Evolutionary conservation across 352 stramenopile genomes (phyloP), one percentile per base, ranked within the genome.

Genomic region (Saprolegnia parasitica): DNA sequence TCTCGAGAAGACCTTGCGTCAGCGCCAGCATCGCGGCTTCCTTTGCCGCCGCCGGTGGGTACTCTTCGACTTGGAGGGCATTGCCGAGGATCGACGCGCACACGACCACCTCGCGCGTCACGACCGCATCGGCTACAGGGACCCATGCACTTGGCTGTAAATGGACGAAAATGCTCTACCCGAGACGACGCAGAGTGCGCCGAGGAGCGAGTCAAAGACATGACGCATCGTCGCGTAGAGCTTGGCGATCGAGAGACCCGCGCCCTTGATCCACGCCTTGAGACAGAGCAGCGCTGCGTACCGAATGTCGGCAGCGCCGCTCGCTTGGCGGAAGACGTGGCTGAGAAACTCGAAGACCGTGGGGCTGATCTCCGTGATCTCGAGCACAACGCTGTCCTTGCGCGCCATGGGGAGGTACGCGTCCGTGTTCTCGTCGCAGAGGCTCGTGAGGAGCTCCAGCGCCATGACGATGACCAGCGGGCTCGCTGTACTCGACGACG

Each of bases 181-280:
- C 18, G 23, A 64, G 11, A 49, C n/a, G 35, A 50, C 11, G 8
- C 29, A 24, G 15, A 70, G 32, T 5, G 63, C 63, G 20, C 40
- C 29, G 26, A 70, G 63, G 21, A 70, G 37, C 18, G 46, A 52
- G 23, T 61, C 29, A 39, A 70, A 70, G 35, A 70, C 54, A 8
- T 52, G 21, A n/a, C 42, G 50, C 49, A 70, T 60, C 45, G 24
- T 70, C 9, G 63, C 40, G 40, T 50, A 70, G 13, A 70, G 50
- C 21, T 70, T 70, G 54, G 63, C 63, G 40, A 70, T 52, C 15
- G 63, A 70, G 26, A 70, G 61, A 11, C 63, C 63, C n/a, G 63
- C 63, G 18, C 42, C 63, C 52, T 70, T 70, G 23, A 70, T 70
- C 63, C 63, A 70, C 39, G 26, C 63, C 10, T 57, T 58, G 10